A percentile compares a stretch with the other conserved stretches of the same genome.
phyloP scores from a whole-genome alignment of 768 basidiomycete species.

The Naematelia aurantialba region DNA sequence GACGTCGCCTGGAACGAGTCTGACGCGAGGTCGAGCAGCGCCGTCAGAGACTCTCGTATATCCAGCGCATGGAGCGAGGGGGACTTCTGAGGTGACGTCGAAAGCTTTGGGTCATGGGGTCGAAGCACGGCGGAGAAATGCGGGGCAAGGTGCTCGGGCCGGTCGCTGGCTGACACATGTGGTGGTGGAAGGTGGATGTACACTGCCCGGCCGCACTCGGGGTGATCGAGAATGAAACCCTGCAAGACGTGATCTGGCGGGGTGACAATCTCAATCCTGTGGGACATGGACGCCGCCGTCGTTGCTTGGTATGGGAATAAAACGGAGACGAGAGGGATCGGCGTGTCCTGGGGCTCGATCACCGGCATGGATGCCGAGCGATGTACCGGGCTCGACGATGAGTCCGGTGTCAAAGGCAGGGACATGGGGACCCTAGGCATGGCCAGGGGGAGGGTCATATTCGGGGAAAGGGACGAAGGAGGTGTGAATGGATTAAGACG shows the following conservation, averaged over 20 bases:
- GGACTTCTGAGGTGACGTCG: constrained; percentile 2
- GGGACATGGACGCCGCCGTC: constrained; percentile 22
- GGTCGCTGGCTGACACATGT: constrained; percentile 7
- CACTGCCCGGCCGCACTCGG: constrained; percentile 21
- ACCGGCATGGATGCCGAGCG: background rate
- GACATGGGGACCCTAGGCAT: constrained; percentile 10
- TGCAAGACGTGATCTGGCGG: constrained; percentile 33
- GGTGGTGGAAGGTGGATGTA: constrained; percentile 37
- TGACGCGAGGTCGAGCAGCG: constrained; percentile 44
- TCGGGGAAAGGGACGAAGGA: constrained; percentile 17
- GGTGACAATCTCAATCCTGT: constrained; percentile 42
- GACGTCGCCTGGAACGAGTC: constrained; percentile 40
- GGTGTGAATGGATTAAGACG: constrained; percentile 13
- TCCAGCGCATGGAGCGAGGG: constrained; percentile 24
- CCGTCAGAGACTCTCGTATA: constrained; percentile 45
- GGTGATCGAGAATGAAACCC: constrained; percentile 41
- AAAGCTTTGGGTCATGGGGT: constrained; percentile 31
- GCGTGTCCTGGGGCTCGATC: constrained; percentile 9
- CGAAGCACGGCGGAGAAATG: constrained; percentile 40
- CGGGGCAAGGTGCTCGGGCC: constrained; percentile 29
- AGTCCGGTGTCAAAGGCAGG: background rate
- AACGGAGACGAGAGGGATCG: constrained; percentile 33
- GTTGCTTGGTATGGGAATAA: constrained; percentile 44
- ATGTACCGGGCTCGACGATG: background rate
- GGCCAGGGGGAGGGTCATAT: constrained; percentile 29